These are phyloP conservation scores for Persicaria maculosa DNA, from an alignment of 148 eudicot genomes.

Conservation along the genomic window DNA sequence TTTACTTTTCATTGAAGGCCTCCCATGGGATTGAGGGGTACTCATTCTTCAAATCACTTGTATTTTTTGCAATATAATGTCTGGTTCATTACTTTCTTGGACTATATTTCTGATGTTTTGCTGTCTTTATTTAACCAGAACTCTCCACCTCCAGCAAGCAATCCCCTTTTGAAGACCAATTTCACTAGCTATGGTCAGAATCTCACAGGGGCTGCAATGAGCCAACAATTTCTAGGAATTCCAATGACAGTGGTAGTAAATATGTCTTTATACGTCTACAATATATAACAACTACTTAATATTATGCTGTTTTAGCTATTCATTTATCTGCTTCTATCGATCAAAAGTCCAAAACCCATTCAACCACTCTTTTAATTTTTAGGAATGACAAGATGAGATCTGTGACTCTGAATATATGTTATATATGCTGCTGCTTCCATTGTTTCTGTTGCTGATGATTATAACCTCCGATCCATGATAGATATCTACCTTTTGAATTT, in stretches of 20 bases:
- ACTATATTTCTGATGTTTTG: slow-evolving; percentile 1
- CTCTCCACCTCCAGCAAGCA: neutral
- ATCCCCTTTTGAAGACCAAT: neutral
- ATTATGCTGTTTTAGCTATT: too few relatives aligned
- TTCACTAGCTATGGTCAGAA: slow-evolving; percentile 10
- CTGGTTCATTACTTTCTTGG: neutral
- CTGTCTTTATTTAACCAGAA: slow-evolving; percentile 4
- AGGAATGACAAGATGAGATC: too few relatives aligned
- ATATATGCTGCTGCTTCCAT: too few relatives aligned
- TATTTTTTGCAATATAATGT: neutral
- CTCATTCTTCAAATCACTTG: slow-evolving; percentile 1
- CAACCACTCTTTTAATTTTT: too few relatives aligned
- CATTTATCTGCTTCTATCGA: too few relatives aligned
- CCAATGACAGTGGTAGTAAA: slow-evolving; percentile 13
- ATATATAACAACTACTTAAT: too few relatives aligned
- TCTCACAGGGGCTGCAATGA: slow-evolving; percentile 11
- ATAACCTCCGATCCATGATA: too few relatives aligned
- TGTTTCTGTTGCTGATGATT: too few relatives aligned
- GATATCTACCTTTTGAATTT: too few relatives aligned
- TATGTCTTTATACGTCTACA: too few relatives aligned
- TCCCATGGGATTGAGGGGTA: neutral
- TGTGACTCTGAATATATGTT: too few relatives aligned
- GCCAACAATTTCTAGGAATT: slow-evolving; percentile 19
- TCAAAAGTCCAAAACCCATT: too few relatives aligned
- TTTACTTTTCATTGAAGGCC: neutral